phyloP scores from a whole-genome alignment of 352 stramenopile species.

The Pythium guiyangense region DNA sequence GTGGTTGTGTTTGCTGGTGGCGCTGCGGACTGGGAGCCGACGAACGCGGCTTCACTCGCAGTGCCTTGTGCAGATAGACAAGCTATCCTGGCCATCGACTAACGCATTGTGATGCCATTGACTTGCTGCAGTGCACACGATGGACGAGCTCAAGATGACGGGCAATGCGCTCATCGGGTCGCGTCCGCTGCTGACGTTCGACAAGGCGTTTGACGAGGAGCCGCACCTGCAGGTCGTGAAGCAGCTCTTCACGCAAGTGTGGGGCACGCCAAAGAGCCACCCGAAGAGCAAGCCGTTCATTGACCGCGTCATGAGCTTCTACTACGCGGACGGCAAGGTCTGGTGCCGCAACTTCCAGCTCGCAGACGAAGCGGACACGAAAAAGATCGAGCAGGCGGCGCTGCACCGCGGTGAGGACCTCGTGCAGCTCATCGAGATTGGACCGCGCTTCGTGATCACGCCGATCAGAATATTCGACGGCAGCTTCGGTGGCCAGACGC shows the following conservation, averaged over 20 bases:
- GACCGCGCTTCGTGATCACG: conserved; percentile 97
- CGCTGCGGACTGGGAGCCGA: neutral
- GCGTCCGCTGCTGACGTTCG: conserved; percentile 97
- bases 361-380: conserved; percentile 85
- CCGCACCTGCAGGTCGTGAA: conserved; percentile 96
- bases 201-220: conserved; percentile 88
- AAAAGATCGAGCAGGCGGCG: conserved; percentile 87
- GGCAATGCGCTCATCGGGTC: conserved; percentile 98
- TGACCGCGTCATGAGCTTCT: conserved; percentile 98
- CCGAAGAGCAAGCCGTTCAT: conserved; percentile 99
- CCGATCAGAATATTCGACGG: conserved; percentile 99
- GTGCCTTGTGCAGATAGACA: neutral
- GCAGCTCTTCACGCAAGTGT: conserved; percentile 94
- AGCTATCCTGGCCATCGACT: neutral
- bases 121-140: conserved; percentile 92
- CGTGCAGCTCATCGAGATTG: conserved; percentile 98
- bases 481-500: conserved; percentile 97
- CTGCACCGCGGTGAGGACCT: conserved; percentile 84
- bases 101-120: neutral
- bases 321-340: conserved; percentile 91
- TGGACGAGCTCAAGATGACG: conserved; percentile 99
- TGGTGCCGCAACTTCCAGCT: conserved; percentile 99
- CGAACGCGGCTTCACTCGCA: neutral
- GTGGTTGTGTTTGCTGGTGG: neutral
- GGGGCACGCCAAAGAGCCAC: conserved; percentile 96